Evolutionary conservation across 192 early-diverging fungal genomes (phyloP), one percentile per base, ranked within the genome.

Genomic region (Physocladia obscura): DNA sequence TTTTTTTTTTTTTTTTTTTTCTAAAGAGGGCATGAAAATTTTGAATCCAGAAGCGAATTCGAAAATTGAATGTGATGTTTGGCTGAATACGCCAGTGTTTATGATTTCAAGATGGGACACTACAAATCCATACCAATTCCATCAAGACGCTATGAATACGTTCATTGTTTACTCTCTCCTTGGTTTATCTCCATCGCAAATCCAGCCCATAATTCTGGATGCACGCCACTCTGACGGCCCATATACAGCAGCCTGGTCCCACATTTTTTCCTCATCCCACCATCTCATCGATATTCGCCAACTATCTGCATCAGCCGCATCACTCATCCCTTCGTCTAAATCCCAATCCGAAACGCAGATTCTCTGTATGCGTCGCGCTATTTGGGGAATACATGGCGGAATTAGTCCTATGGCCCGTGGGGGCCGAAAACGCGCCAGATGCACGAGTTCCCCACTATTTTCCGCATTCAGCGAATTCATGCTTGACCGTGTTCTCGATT

Each of bases 351-450:
- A 26, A 17, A 6, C 11, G 21, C 27, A 49, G 15, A 34, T 11
- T 4, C 34, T 70, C 26, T 70, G 68, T 56, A 26, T 70, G 22
- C 27, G 39, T 24, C 34, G 55, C 13, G 68, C 56, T 1, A 39
- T 48, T 1, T 70, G 54, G 55, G 57, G 68, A 29, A 40, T 60
- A n/a, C 68, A 70, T 39, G 68, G 68, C 44, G 68, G 68, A 22
- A 61, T 70, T 15, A 62, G 57, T 27, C 30, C 54, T 8, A 13
- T 70, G 21, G 4, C 30, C 17, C 44, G 49, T 19, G 52, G 52
- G 37, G 68, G 35, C 13, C 26, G 21, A 1, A 11, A n/a, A 15
- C 17, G 2, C 17, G 22, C 13, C 2, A 8, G 13, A 19, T 70
- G 68, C 40, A 29, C 13, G 29, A 15, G 15, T 27, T 24, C 57